phyloP scores from a whole-genome alignment of 495 filamentous ascomycete genomes.

The Sporormia fimetaria region DNA sequence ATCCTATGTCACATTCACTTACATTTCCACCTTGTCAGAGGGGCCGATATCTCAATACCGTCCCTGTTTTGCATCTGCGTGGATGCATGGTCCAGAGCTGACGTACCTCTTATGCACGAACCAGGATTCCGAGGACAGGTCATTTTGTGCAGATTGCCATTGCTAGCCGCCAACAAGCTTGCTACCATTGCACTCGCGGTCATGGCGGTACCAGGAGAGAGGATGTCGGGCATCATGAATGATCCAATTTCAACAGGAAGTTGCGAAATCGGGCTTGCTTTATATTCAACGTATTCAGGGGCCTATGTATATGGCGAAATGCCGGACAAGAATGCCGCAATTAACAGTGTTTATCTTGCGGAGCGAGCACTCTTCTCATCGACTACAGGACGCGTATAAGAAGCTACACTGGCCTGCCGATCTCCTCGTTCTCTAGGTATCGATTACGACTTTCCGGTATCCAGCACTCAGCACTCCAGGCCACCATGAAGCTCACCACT shows the following conservation, averaged over 20 bases:
- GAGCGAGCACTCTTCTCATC: background rate
- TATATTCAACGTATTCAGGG: background rate
- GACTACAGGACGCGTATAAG: background rate
- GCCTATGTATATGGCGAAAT: slow-evolving; percentile 4
- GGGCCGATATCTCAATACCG: no score
- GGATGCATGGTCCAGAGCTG: no score
- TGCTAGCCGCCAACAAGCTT: no score
- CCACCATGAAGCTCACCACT: slow-evolving; percentile 22
- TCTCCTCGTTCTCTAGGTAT: background rate
- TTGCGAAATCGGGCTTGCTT: slow-evolving; percentile 1
- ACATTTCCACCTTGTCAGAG: no score
- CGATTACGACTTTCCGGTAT: background rate
- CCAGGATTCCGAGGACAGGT: no score
- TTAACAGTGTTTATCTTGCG: slow-evolving; percentile 13
- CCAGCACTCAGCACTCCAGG: background rate
- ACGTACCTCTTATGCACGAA: no score
- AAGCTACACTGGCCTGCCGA: background rate
- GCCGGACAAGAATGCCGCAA: slow-evolving; percentile 10
- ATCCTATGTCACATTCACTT: no score
- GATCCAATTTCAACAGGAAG: slow-evolving; percentile 4
- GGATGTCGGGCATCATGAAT: no score
- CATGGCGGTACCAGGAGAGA: no score
- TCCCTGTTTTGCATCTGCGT: no score
- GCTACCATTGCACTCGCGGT: no score
- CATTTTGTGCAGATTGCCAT: no score